Conservation (phyloP, 345 rosid genomes). For the Combretum micranthum region DNA sequence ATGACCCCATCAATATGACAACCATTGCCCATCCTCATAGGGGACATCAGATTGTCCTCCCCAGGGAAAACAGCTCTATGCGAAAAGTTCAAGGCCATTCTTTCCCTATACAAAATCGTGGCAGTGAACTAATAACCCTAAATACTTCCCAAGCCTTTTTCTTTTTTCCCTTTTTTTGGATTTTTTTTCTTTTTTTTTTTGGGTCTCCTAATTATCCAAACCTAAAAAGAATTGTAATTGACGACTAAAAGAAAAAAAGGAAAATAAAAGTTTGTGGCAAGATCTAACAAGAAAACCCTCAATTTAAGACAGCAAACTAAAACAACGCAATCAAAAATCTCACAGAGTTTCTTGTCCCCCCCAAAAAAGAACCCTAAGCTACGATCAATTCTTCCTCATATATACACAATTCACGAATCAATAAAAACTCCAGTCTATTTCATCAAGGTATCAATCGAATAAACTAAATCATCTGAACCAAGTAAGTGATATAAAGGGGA, state of each 20-base stretch:
- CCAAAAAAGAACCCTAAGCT: conserved; percentile 7
- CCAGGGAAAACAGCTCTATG: conserved; percentile 57
- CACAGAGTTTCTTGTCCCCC: conserved; percentile 26
- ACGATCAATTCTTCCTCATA: background rate
- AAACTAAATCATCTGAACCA: background rate
- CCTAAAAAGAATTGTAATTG: too few relatives aligned
- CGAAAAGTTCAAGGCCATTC: conserved; percentile 87
- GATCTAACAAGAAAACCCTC: conserved; percentile 30
- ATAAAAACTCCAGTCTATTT: background rate
- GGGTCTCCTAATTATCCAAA: background rate
- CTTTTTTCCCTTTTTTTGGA: background rate
- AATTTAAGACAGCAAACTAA: conserved; percentile 36
- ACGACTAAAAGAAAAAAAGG: background rate
- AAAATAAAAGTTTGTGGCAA: conserved; percentile 5
- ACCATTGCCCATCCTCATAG: conserved; percentile 64
- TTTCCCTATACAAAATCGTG: conserved; percentile 15
- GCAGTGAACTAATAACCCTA: conserved; percentile 18
- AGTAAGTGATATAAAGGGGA: conserved; percentile 1
- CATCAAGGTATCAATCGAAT: background rate
- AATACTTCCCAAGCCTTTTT: background rate
- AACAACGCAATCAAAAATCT: conserved; percentile 36
- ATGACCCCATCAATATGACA: conserved; percentile 42
- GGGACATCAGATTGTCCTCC: conserved; percentile 61
- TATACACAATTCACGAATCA: conserved; percentile 8
- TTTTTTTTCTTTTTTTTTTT: conserved; percentile 4